Percentiles rank a stretch among this genome's conserved stretches.
Conservation (phyloP, 2,329 filamentous ascomycete genomes). For the Alternaria sp. region DNA sequence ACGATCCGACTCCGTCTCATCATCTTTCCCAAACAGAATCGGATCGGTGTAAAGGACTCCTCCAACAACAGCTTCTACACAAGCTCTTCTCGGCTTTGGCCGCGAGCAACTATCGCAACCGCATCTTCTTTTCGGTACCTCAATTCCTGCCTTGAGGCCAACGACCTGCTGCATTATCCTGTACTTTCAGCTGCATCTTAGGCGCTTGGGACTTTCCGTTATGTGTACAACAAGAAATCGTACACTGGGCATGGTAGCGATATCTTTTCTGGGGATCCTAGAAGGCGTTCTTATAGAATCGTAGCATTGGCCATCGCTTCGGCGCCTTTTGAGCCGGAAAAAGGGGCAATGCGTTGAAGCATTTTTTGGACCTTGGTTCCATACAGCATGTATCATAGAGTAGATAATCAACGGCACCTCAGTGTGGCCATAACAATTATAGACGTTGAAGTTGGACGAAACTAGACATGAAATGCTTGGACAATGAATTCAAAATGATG, state of each 20-base stretch:
- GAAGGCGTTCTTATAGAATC: constrained; percentile 19
- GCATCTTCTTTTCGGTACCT: constrained; percentile 1
- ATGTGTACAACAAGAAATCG: constrained; percentile 23
- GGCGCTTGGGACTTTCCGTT: constrained; percentile 26
- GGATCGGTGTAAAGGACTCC: constrained; percentile 2
- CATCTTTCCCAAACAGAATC: background rate
- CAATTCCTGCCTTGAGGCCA: constrained; percentile 1
- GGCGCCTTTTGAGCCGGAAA: constrained; percentile 3
- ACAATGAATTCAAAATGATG: background rate
- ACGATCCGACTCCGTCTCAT: background rate
- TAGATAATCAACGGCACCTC: background rate
- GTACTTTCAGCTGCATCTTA: constrained; percentile 21
- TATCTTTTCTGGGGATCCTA: constrained; percentile 24
- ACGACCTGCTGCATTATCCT: constrained; percentile 17
- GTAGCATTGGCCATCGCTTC: background rate
- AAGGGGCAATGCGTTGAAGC: constrained; percentile 13
- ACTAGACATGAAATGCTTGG: background rate
- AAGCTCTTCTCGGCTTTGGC: constrained; percentile 10
- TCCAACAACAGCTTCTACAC: constrained; percentile 4
- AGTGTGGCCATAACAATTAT: constrained; percentile 1
- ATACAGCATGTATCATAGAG: constrained; percentile 3
- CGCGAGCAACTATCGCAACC: constrained; percentile 10
- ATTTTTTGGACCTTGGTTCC: constrained; percentile 8
- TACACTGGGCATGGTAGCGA: constrained; percentile 19
- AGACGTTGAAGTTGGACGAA: background rate